A percentile compares a stretch with the other conserved stretches of the same genome.
These are phyloP conservation scores for Dryas alaskensis DNA, from an alignment of 306 rosid genomes.

Conservation along the genomic window DNA sequence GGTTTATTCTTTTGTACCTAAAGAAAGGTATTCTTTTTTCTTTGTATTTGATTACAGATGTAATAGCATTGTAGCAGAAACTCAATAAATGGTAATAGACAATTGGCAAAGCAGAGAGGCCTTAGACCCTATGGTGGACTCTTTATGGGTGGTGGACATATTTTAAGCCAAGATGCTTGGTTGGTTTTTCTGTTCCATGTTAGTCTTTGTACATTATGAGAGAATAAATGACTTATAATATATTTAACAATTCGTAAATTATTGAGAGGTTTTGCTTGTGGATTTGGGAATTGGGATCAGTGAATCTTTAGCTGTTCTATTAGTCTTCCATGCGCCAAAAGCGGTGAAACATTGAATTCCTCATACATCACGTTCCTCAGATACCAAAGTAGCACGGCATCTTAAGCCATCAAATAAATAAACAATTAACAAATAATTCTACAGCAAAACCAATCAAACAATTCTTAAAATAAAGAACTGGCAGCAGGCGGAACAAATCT, in stretches of 20 bases:
- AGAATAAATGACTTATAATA: background rate
- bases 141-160: too few relatives aligned
- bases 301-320: background rate
- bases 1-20: too few relatives aligned
- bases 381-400: background rate
- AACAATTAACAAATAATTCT: background rate
- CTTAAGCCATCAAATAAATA: background rate
- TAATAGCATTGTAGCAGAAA: too few relatives aligned
- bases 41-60: too few relatives aligned
- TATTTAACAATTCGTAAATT: background rate
- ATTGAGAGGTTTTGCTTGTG: background rate
- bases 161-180: too few relatives aligned
- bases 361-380: background rate
- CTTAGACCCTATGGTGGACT: too few relatives aligned
- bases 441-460: background rate
- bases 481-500: background rate
- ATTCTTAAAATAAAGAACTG: background rate
- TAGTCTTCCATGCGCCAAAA: background rate
- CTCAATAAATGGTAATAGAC: too few relatives aligned
- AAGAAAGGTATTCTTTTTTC: too few relatives aligned
- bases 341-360: too few relatives aligned
- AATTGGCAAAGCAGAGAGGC: too few relatives aligned
- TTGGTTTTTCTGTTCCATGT: background rate
- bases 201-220: background rate
- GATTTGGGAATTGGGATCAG: background rate